Conservation (phyloP, 176 grass and related monocot genomes). For the Musa troglodytarum region DNA sequence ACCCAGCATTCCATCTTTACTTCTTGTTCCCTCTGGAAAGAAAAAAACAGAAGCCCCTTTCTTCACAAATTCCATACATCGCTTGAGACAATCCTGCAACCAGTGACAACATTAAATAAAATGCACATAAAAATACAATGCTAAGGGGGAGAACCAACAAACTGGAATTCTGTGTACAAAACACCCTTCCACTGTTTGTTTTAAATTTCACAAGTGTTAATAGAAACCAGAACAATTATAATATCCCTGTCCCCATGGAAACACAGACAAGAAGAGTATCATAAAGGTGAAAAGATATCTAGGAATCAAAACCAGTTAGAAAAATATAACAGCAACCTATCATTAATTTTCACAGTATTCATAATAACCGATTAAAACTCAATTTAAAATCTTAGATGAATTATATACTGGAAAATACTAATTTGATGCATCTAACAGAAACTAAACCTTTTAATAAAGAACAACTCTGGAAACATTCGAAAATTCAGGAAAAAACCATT, state of each 20-base stretch:
- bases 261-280: neutral
- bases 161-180: constrained; percentile 7
- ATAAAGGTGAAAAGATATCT: neutral
- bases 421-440: neutral
- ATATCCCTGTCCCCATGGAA: neutral
- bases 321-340: neutral
- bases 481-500: constrained; percentile 19
- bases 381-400: neutral
- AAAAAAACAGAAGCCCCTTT: constrained; percentile 89
- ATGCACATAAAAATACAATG: neutral
- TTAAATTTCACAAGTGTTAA: too few relatives aligned
- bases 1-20: constrained; percentile 86
- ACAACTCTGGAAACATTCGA: neutral
- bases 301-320: neutral
- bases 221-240: too few relatives aligned
- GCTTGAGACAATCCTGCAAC: constrained; percentile 81
- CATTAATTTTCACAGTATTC: neutral
- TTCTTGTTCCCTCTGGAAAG: constrained; percentile 93
- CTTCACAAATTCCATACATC: constrained; percentile 61
- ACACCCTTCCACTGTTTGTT: neutral
- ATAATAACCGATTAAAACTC: neutral
- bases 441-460: neutral
- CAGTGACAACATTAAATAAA: constrained; percentile 7
- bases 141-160: constrained; percentile 2
- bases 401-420: neutral